These are phyloP conservation scores for Talaromyces rugulosus DNA, from an alignment of 2,329 filamentous ascomycete species.

Conservation along the genomic window DNA sequence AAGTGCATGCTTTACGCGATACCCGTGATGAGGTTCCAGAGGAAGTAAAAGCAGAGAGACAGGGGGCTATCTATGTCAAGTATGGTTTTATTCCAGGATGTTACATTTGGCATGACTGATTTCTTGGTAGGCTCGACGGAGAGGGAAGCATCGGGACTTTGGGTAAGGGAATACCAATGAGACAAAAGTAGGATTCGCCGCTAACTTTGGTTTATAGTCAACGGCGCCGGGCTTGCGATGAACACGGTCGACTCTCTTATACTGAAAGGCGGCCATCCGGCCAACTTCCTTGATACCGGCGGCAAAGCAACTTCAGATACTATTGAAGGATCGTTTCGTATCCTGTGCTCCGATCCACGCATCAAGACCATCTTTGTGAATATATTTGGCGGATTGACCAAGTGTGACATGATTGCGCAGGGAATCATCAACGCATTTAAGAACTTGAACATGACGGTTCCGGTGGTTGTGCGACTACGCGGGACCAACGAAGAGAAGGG, in stretches of 20 bases:
- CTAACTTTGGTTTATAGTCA: constrained; percentile 50
- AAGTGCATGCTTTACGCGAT: constrained; percentile 57
- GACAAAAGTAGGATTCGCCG: not conserved
- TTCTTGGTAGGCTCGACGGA: constrained; percentile 35
- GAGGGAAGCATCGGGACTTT: constrained; percentile 69
- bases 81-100: constrained; percentile 26
- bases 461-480: constrained; percentile 71
- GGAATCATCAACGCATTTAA: constrained; percentile 69
- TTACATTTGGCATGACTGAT: constrained; percentile 5
- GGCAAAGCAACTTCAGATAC: constrained; percentile 82
- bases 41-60: constrained; percentile 60
- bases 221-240: constrained; percentile 86
- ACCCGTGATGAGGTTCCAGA: constrained; percentile 48
- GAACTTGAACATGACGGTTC: constrained; percentile 62
- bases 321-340: constrained; percentile 70
- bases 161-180: constrained; percentile 24
- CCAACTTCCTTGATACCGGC: constrained; percentile 87
- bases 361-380: constrained; percentile 71
- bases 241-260: constrained; percentile 80
- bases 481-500: constrained; percentile 71
- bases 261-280: constrained; percentile 61
- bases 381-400: constrained; percentile 66
- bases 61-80: constrained; percentile 77
- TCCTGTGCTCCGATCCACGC: constrained; percentile 66
- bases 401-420: constrained; percentile 76